phyloP scores from a whole-genome alignment of 2,329 filamentous ascomycete genomes.

The Alternaria novae-zelandiae region DNA sequence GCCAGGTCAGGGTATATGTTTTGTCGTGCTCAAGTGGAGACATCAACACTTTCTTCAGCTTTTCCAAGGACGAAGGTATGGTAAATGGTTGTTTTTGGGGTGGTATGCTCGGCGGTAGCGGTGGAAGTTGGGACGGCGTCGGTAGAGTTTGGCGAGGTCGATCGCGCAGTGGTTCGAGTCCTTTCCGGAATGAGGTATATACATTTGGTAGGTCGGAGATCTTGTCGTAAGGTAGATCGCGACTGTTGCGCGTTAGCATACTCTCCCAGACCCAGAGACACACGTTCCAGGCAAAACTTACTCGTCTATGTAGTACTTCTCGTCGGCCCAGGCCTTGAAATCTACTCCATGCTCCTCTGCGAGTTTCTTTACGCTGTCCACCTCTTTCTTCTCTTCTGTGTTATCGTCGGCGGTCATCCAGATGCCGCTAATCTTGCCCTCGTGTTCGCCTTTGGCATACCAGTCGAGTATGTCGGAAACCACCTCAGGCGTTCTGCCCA shows the following conservation, averaged over 20 bases:
- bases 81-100: conserved; percentile 67
- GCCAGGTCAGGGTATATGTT: conserved; percentile 55
- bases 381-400: conserved; percentile 71
- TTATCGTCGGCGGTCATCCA: conserved; percentile 79
- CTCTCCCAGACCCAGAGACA: neutral
- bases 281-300: conserved; percentile 52
- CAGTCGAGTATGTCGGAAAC: conserved; percentile 63
- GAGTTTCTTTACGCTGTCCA: conserved; percentile 60
- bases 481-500: conserved; percentile 67
- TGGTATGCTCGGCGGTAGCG: conserved; percentile 64
- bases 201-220: conserved; percentile 72
- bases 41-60: conserved; percentile 61
- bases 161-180: conserved; percentile 71
- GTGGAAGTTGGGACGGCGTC: conserved; percentile 63
- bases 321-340: conserved; percentile 72
- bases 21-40: conserved; percentile 61
- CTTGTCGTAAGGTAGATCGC: conserved; percentile 66
- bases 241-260: conserved; percentile 54
- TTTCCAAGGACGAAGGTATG: conserved; percentile 64
- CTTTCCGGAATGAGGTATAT: conserved; percentile 77
- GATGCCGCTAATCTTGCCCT: conserved; percentile 63
- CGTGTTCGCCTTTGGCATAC: conserved; percentile 38
- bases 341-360: conserved; percentile 62
- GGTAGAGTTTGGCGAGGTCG: conserved; percentile 66
- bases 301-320: conserved; percentile 83